Evolutionary conservation across 352 stramenopile species (phyloP).

Genomic region (Peronospora belbahrii): DNA sequence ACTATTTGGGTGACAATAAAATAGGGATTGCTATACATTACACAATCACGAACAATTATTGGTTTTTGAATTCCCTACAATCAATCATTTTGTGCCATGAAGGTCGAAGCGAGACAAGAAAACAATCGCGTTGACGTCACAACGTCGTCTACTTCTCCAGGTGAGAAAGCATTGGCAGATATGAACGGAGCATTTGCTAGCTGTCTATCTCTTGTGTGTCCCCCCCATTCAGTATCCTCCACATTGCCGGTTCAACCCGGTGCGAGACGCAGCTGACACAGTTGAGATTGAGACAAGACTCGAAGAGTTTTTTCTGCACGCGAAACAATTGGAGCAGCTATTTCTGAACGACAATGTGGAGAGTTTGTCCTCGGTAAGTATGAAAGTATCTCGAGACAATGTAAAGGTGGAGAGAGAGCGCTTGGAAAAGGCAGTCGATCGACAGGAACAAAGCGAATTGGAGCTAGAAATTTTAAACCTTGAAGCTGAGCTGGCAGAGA

Average conservation of each 20-base stretch:
- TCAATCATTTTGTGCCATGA: slow-evolving; percentile 13
- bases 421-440: neutral
- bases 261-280: slow-evolving; percentile 73
- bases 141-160: slow-evolving; percentile 8
- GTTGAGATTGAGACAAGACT: slow-evolving; percentile 60
- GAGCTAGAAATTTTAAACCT: slow-evolving; percentile 71
- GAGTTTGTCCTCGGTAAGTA: slow-evolving; percentile 8
- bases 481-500: slow-evolving; percentile 68
- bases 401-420: neutral
- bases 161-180: slow-evolving; percentile 38
- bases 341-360: slow-evolving; percentile 39
- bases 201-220: slow-evolving; percentile 63
- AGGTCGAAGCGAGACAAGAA: slow-evolving; percentile 16
- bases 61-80: too few species aligned
- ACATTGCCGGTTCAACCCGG: slow-evolving; percentile 76
- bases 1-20: too few species aligned
- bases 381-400: slow-evolving; percentile 5
- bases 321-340: slow-evolving; percentile 75
- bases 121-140: neutral
- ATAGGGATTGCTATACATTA: too few species aligned
- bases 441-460: slow-evolving; percentile 41
- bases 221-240: slow-evolving; percentile 77
- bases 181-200: slow-evolving; percentile 77
- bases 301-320: slow-evolving; percentile 72
- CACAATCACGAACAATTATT: too few species aligned